Conservation (phyloP, 163 green algal genomes). For the Scenedesmus sp. region DNA sequence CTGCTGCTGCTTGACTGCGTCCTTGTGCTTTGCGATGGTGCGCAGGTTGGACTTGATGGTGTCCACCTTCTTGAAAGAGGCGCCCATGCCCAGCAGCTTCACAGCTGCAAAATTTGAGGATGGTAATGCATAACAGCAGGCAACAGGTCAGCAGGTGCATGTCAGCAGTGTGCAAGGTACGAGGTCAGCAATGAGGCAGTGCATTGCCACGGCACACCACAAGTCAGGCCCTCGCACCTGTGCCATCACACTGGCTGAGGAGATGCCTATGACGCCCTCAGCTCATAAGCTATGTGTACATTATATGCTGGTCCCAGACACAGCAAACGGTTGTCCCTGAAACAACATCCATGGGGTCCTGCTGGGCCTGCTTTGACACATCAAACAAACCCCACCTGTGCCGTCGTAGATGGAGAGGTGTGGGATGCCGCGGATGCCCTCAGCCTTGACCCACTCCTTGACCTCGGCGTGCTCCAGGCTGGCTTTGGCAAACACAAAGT, state of each 20-base stretch:
- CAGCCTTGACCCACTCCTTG: conserved; percentile 42
- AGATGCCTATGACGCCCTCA: too few relatives aligned
- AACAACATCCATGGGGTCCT: too few relatives aligned
- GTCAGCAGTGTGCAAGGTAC: background rate
- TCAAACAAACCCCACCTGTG: background rate
- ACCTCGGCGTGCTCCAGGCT: conserved; percentile 28
- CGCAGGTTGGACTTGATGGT: conserved; percentile 28
- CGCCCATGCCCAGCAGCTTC: conserved; percentile 42
- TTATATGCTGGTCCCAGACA: too few relatives aligned
- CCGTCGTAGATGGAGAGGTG: conserved; percentile 12
- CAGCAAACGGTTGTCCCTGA: too few relatives aligned
- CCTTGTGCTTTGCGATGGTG: conserved; percentile 14
- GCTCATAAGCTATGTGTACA: too few relatives aligned
- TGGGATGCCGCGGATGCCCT: conserved; percentile 50
- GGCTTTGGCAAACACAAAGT: conserved; percentile 52
- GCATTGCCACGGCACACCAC: background rate
- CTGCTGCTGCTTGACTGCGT: background rate
- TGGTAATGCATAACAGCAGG: background rate
- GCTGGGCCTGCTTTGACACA: too few relatives aligned
- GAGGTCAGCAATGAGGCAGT: background rate
- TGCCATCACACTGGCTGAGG: too few relatives aligned
- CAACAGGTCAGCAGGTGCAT: background rate
- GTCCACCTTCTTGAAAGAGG: conserved; percentile 50
- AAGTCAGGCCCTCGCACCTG: background rate
- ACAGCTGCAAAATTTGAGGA: background rate